A percentile compares a stretch with the other conserved stretches of the same genome.
These are phyloP conservation scores for Pyrenochaeta sp. DNA, from an alignment of 2,329 filamentous ascomycete genomes.

Conservation along the genomic window DNA sequence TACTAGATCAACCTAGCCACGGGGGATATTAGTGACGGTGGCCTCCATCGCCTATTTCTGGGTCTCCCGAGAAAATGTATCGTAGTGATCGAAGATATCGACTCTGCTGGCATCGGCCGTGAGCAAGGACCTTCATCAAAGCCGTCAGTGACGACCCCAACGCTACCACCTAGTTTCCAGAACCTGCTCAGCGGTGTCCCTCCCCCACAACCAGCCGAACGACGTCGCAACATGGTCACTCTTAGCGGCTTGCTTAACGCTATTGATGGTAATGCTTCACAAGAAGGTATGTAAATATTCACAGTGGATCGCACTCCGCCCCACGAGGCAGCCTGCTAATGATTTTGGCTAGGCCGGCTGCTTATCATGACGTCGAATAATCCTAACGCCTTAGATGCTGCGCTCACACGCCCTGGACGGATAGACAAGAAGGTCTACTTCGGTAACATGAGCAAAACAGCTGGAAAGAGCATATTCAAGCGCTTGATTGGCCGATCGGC, in stretches of 20 bases:
- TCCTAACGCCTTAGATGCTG: conserved; percentile 75
- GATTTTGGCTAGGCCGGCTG: conserved; percentile 62
- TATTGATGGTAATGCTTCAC: conserved; percentile 81
- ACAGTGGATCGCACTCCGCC: not conserved
- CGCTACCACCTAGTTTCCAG: not conserved
- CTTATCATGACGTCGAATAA: conserved; percentile 85
- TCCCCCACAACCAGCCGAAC: not conserved
- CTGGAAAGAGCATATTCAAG: conserved; percentile 38
- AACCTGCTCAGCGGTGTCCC: not conserved
- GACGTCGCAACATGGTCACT: conserved; percentile 54
- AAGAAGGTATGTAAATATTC: conserved; percentile 61
- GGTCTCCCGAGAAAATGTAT: conserved; percentile 49
- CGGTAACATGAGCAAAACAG: conserved; percentile 31
- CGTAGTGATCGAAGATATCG: conserved; percentile 51
- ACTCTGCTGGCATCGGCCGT: conserved; percentile 45
- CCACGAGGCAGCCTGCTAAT: not conserved
- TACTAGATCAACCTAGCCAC: conserved; percentile 43
- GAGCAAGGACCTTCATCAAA: conserved; percentile 15
- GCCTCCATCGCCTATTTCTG: conserved; percentile 41
- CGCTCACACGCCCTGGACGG: conserved; percentile 75
- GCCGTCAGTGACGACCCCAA: not conserved
- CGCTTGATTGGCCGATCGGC: conserved; percentile 40
- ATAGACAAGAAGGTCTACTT: conserved; percentile 84
- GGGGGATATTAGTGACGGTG: conserved; percentile 37
- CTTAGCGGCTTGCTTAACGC: conserved; percentile 77